Conservation (phyloP, 352 stramenopile genomes). For the Phytophthora cactorum region DNA sequence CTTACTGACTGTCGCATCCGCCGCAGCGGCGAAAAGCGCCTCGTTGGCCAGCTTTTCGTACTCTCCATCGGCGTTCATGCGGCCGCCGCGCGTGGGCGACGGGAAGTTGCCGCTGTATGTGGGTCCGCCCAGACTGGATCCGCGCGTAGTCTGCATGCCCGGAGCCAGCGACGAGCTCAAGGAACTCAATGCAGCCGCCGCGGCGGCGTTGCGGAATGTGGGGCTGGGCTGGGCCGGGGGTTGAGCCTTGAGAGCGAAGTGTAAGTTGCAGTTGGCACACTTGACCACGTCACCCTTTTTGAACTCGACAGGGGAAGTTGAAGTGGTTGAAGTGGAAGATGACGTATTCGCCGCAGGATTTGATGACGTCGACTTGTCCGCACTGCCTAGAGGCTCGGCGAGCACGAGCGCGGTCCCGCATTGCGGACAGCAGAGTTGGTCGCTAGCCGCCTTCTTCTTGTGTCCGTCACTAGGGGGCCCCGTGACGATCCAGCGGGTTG, state of each 20-base stretch:
- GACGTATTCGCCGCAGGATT: conserved; percentile 16
- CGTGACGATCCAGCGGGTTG: conserved; percentile 18
- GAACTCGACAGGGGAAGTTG: conserved; percentile 42
- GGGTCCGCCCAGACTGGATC: conserved; percentile 39
- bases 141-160: conserved; percentile 52
- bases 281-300: conserved; percentile 85
- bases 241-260: conserved; percentile 75
- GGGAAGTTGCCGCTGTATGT: conserved; percentile 34
- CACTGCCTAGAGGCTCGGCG: conserved; percentile 37
- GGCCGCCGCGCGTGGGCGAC: conserved; percentile 27
- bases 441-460: conserved; percentile 27
- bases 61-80: conserved; percentile 76
- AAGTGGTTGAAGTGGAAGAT: conserved; percentile 16
- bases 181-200: conserved; percentile 68
- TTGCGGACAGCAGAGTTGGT: conserved; percentile 70
- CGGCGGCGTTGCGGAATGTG: conserved; percentile 67
- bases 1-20: conserved; percentile 28
- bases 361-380: conserved; percentile 37
- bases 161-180: conserved; percentile 65
- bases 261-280: conserved; percentile 69
- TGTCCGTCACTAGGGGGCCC: conserved; percentile 20
- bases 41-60: conserved; percentile 79
- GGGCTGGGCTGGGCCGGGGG: conserved; percentile 31
- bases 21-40: conserved; percentile 32
- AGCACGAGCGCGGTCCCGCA: conserved; percentile 65